Evolutionary conservation across 2,329 filamentous ascomycete species (phyloP), one percentile per base, ranked within the genome.

Genomic region (Colletotrichum phormii): DNA sequence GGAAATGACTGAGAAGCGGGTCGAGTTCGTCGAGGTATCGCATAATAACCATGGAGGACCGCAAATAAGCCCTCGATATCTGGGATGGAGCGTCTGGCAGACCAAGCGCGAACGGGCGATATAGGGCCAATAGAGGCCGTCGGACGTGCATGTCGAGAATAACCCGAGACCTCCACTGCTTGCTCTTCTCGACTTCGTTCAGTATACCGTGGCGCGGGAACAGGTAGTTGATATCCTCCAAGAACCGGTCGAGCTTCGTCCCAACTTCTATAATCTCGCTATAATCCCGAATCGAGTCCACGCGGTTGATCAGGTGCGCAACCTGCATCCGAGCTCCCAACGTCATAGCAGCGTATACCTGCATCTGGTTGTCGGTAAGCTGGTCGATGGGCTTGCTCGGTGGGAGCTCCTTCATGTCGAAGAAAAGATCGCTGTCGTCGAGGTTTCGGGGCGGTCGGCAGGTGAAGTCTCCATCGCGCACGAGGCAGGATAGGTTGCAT

Each of bases 21-120:
- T 89, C 87, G 6, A 89, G 78, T 73, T 89, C 87, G 73, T 89
- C 87, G 57, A 89, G 80, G 70, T 89, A 89, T 15, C 85, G 86
- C 60, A 89, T 80, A n/a, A 90, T 84, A 18, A 87, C 83, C 83
- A 89, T 88, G 3, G 86, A 89, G 0, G 87, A 89, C 62, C 86
- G 83, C 46, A 90, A 78, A 73, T 89, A 90, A 5, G 85, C 82
- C 31, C 86, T 84, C 60, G 86, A 83, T 42, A 90, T 88, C 70
- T 88, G 86, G 6, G 83, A 80, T 12, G 87, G 88, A 2, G 84
- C 85, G 65, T 87, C 86, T 6, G 83, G 78, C 4, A 85, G 82
- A n/a, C 87, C 86, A 73, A 90, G 80, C 5, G 87, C 88, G 75
- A 89, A 87, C 2, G 88, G 88, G 1, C 88, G 84, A 77, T 90